Base-by-base conservation (phyloP, 148 eudicot genomes). In the Dysphania ambrosioides region DNA sequence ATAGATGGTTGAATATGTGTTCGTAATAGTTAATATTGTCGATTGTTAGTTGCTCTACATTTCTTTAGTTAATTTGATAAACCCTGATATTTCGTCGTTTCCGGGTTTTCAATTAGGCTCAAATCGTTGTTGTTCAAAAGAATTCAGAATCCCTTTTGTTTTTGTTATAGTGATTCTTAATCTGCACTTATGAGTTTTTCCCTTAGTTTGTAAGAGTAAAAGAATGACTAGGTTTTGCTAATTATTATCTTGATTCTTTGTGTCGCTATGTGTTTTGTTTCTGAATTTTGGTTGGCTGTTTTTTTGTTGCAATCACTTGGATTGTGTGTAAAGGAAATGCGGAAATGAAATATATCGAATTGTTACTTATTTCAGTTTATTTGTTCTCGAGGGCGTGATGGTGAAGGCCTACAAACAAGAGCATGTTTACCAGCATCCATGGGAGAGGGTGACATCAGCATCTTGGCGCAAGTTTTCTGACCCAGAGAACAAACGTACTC, bases 381-480 rank as follows among this genome's bases (percentile, higher is more conserved):
- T 2, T 31, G 10, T 23, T 4, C 15, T 11, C 41, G 75, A 67
- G 68, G 58, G 40, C 12, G 59, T 49, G 53, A 94, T 94, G 98
- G 98, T 90, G 75, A 85, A 85, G 77, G 97, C 96, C 32, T 94
- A 94, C 40, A 72, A 89, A 72, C 97, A 94, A 82, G 97, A 91
- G 75, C 88, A 94, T 83, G 78, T 84, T 6, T 94, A 88, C 83
- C 91, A 85, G 83, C 98, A 94, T 79, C 98, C 98, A 75, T 94
- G 98, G 98, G 97, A 91, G 65, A 79, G 96, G 60, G 98, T 94
- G 67, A 90, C 97, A 18, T 79, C 97, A 44, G 98, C 98, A 63
- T 94, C 98, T n/a, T 94, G 98, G 98, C 93, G 97, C 75, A 94
- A 94, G 74, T 91, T 88, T 75, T 76, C 93, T n/a, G 97, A 94